Evolutionary conservation across 305 asterid species (phyloP).

Genomic region (Rubia occidens): DNA sequence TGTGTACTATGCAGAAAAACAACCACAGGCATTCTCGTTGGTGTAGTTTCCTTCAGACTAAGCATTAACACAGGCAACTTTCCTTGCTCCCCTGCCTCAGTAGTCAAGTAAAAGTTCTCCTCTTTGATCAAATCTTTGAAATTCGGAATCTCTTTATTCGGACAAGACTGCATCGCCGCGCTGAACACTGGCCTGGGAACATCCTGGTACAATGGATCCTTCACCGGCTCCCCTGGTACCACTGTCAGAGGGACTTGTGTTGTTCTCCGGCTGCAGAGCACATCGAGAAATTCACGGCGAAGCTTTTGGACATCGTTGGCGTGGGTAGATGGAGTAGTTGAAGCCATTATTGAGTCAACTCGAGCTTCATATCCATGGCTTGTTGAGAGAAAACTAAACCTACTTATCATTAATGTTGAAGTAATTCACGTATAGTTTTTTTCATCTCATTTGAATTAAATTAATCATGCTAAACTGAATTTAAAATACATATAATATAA

Average conservation of each 20-base stretch:
- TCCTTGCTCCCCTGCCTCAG: constrained; percentile 97
- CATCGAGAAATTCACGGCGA: constrained; percentile 52
- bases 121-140: constrained; percentile 62
- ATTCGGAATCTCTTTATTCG: constrained; percentile 66
- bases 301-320: constrained; percentile 32
- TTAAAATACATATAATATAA: no score
- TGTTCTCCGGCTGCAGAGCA: constrained; percentile 58
- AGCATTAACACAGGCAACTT: constrained; percentile 67
- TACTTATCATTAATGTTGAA: no score
- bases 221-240: constrained; percentile 52
- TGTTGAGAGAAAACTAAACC: no score
- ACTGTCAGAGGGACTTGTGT: constrained; percentile 57
- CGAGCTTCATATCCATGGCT: no score
- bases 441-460: no score
- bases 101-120: constrained; percentile 72
- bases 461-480: no score
- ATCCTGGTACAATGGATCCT: constrained; percentile 69
- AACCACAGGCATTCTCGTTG: constrained; percentile 56
- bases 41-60: constrained; percentile 46
- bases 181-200: constrained; percentile 58
- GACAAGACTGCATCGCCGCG: constrained; percentile 80
- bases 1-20: constrained; percentile 79
- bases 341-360: not conserved
- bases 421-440: no score
- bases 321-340: not conserved